These are phyloP conservation scores for Fusarium musae DNA, from an alignment of 2,329 filamentous ascomycete species.

Conservation along the genomic window DNA sequence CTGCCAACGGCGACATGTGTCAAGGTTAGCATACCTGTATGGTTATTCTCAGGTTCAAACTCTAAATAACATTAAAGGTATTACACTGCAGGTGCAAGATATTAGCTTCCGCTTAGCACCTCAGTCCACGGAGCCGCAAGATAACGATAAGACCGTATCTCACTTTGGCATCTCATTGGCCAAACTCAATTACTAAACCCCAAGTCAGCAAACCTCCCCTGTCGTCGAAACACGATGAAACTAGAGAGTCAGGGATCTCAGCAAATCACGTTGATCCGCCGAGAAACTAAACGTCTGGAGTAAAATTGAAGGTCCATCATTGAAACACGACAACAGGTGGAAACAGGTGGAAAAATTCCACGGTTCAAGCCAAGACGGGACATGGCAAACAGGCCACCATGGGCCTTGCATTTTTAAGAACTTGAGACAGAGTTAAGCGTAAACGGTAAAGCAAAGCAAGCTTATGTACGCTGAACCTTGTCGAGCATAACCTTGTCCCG, in stretches of 20 bases:
- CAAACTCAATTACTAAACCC: not conserved
- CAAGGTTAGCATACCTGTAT: not conserved
- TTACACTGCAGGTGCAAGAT: fast-evolving
- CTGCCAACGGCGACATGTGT: too few relatives aligned
- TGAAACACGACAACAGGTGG: not conserved
- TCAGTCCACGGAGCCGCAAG: not conserved
- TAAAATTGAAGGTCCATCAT: not conserved
- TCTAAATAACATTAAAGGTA: not conserved
- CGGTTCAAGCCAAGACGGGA: not conserved
- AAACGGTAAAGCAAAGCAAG: not conserved
- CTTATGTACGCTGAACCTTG: not conserved
- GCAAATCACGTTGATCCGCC: not conserved
- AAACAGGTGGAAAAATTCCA: not conserved
- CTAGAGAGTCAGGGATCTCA: not conserved
- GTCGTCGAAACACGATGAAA: conserved; percentile 17
- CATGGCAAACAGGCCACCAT: not conserved
- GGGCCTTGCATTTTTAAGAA: not conserved
- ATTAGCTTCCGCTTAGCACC: not conserved
- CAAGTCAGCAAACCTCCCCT: not conserved
- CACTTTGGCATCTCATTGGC: not conserved
- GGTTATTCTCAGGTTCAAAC: not conserved
- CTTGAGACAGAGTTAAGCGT: conserved; percentile 7
- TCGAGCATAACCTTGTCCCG: not conserved
- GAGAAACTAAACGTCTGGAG: conserved; percentile 14
- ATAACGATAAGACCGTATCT: not conserved